Percentiles rank a stretch among this genome's conserved stretches.
phyloP scores from a whole-genome alignment of 305 asterid species.

The Fraxinus sp. region DNA sequence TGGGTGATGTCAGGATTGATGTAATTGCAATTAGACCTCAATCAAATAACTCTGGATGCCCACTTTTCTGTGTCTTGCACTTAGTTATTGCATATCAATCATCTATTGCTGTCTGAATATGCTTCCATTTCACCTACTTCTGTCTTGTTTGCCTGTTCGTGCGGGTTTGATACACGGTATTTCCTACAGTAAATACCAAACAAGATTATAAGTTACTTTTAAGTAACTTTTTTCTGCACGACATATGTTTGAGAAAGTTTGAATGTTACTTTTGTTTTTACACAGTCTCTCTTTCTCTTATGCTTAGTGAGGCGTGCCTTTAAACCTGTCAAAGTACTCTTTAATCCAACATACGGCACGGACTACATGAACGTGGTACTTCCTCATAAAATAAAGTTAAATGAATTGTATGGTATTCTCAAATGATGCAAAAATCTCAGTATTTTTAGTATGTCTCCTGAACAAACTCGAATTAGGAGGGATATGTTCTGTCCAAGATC shows the following conservation, averaged over 20 bases:
- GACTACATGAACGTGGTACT: neutral
- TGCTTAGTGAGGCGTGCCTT: neutral
- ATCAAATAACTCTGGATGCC: conserved; percentile 22
- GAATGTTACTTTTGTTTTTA: neutral
- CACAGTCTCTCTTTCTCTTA: neutral
- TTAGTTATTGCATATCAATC: conserved; percentile 14
- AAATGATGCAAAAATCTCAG: conserved; percentile 27
- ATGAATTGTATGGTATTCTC: conserved; percentile 3
- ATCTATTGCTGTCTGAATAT: conserved; percentile 24
- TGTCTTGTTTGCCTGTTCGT: neutral
- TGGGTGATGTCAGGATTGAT: conserved; percentile 42
- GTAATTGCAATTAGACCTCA: conserved; percentile 28
- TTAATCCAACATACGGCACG: neutral
- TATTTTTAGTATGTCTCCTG: conserved; percentile 23
- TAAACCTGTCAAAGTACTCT: neutral
- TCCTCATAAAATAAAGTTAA: neutral
- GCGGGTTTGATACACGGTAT: neutral
- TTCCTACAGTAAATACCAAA: neutral
- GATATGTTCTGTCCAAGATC: conserved; percentile 38
- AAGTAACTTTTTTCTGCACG: neutral
- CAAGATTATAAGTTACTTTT: neutral
- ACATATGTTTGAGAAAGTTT: neutral
- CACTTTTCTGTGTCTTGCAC: neutral
- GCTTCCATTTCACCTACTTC: conserved; percentile 29
- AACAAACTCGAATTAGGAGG: conserved; percentile 36